phyloP scores from a whole-genome alignment of 805 yeast species.

The Kodamaea kaohsiungensis region DNA sequence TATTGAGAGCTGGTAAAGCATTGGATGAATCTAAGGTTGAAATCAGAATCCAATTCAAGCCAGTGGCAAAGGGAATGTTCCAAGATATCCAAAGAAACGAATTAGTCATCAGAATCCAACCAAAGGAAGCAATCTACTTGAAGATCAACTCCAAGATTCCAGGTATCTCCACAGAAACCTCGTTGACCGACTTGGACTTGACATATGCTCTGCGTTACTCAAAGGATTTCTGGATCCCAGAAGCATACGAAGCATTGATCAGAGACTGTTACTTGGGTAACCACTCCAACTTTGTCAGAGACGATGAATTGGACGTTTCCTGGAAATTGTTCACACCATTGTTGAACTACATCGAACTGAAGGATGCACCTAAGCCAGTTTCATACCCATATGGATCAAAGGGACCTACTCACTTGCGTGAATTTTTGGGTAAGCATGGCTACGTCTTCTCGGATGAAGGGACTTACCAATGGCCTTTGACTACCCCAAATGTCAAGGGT shows the following conservation, averaged over 20 bases:
- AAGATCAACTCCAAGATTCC: constrained; percentile 94
- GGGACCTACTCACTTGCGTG: constrained; percentile 71
- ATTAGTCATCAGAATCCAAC: constrained; percentile 91
- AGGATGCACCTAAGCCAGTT: constrained; percentile 65
- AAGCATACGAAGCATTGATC: constrained; percentile 94
- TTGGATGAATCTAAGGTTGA: constrained; percentile 93
- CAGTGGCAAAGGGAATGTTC: constrained; percentile 81
- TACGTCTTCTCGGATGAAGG: constrained; percentile 65
- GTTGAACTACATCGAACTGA: constrained; percentile 73
- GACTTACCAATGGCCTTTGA: constrained; percentile 89
- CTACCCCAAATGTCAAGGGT: constrained; percentile 47
- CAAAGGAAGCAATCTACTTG: constrained; percentile 89
- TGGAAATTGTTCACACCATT: constrained; percentile 95
- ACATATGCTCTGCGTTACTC: constrained; percentile 78
- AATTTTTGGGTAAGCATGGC: constrained; percentile 68
- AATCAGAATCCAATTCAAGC: constrained; percentile 88
- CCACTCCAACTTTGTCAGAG: constrained; percentile 97
- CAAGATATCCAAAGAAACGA: constrained; percentile 84
- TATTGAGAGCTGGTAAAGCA: constrained; percentile 98
- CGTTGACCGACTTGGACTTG: constrained; percentile 87
- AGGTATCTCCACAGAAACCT: constrained; percentile 79
- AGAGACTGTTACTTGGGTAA: constrained; percentile 89
- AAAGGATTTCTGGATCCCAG: constrained; percentile 90
- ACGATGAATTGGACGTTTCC: constrained; percentile 91
- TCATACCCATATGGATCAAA: constrained; percentile 87